Conservation (phyloP, 2,329 filamentous ascomycete genomes). For the Dactylella cylindrospora region DNA sequence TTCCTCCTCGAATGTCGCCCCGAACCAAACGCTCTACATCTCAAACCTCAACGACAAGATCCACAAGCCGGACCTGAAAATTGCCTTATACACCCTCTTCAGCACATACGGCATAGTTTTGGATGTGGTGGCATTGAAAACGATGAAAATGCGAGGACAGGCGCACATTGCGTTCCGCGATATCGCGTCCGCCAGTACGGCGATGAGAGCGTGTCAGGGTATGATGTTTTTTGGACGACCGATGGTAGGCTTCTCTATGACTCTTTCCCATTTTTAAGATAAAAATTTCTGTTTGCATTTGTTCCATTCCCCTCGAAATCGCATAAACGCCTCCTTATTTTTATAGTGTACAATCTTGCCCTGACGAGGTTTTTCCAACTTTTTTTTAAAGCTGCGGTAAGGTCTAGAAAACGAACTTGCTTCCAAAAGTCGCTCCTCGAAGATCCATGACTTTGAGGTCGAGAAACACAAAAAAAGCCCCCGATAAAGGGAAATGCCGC, state of each 20-base stretch:
- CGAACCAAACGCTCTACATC: constrained; percentile 66
- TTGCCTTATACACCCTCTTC: constrained; percentile 88
- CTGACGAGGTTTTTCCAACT: constrained; percentile 10
- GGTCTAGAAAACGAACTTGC: neutral
- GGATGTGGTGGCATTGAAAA: constrained; percentile 87
- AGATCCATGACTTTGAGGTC: constrained; percentile 45
- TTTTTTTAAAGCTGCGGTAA: constrained; percentile 3
- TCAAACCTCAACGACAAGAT: constrained; percentile 88
- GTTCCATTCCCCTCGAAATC: neutral
- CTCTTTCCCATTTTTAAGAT: neutral
- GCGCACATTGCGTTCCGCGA: constrained; percentile 91
- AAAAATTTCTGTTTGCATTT: neutral
- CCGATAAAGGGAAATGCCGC: neutral
- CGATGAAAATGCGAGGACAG: constrained; percentile 89
- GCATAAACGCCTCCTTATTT: neutral
- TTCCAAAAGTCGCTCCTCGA: constrained; percentile 27
- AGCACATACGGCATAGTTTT: constrained; percentile 90
- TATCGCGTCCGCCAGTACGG: constrained; percentile 86
- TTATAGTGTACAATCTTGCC: constrained; percentile 7
- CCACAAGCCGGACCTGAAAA: constrained; percentile 81
- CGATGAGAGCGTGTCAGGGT: constrained; percentile 83
- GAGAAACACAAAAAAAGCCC: neutral
- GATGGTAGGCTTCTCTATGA: constrained; percentile 65
- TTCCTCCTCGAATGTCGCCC: constrained; percentile 24
- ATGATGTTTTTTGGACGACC: constrained; percentile 81